Conservation (phyloP, 352 stramenopile species). For the Elongisporangium undulatum region DNA sequence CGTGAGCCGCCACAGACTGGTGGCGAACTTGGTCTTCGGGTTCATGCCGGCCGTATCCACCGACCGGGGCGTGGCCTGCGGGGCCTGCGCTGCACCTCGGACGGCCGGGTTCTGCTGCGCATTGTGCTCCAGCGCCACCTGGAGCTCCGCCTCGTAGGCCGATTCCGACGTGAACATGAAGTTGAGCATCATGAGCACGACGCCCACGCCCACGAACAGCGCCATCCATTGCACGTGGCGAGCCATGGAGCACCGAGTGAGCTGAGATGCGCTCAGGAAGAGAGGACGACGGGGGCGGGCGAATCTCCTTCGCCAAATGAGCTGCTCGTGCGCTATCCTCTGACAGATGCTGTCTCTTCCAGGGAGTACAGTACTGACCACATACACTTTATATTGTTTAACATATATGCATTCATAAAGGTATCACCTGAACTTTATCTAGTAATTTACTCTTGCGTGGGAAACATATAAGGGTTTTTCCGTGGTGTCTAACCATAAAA, state of each 20-base stretch:
- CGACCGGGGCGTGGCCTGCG: neutral
- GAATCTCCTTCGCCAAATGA: neutral
- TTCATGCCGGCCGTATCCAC: too few species aligned
- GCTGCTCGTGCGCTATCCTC: neutral
- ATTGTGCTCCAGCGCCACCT: neutral
- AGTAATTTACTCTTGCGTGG: too few species aligned
- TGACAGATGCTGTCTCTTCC: neutral
- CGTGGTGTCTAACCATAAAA: too few species aligned
- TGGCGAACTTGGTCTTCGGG: slow-evolving; percentile 8
- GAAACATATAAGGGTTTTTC: too few species aligned
- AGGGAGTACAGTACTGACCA: neutral
- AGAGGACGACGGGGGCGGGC: too few species aligned
- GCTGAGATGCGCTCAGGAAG: neutral
- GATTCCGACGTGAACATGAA: neutral
- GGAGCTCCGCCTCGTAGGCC: neutral
- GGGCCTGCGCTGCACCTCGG: neutral
- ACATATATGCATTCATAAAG: neutral
- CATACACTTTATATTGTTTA: neutral
- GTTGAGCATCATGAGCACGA: neutral
- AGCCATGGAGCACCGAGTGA: neutral
- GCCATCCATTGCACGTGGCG: neutral
- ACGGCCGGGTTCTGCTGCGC: neutral
- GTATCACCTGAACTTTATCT: neutral
- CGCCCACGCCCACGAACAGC: neutral
- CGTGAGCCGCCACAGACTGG: slow-evolving; percentile 19